Conservation (phyloP, 2,329 filamentous ascomycete genomes). For the Leptodontidium sp. region DNA sequence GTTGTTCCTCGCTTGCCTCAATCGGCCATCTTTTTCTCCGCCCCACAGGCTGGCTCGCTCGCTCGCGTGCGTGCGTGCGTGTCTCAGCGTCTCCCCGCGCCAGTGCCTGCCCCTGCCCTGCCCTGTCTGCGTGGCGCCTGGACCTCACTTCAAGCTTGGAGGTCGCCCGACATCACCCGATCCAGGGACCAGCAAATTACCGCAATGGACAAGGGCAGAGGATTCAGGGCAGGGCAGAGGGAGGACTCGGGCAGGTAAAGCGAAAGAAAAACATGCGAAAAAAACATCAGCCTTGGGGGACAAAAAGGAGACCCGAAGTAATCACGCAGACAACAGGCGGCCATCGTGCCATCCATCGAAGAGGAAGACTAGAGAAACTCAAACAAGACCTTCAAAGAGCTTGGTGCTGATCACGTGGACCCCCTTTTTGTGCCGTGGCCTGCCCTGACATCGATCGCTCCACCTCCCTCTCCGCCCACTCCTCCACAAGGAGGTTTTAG, state of each 20-base stretch:
- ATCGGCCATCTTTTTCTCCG: too few relatives aligned
- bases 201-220: neutral
- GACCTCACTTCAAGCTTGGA: neutral
- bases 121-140: neutral
- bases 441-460: neutral
- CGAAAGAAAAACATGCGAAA: neutral
- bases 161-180: constrained; percentile 1
- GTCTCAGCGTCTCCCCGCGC: neutral
- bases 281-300: neutral
- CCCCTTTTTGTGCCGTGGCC: neutral
- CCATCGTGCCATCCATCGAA: neutral
- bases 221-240: too few relatives aligned
- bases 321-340: neutral
- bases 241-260: neutral
- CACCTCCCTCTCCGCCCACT: neutral
- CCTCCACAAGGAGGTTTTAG: neutral
- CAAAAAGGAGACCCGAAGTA: neutral
- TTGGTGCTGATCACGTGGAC: constrained; percentile 4
- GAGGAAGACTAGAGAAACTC: neutral
- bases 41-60: too few relatives aligned
- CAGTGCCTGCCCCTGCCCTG: neutral
- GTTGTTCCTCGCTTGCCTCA: too few relatives aligned
- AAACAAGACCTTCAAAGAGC: neutral
- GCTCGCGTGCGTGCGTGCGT: constrained; percentile 5
- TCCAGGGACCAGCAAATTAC: constrained; percentile 11